Base-by-base conservation (phyloP, 768 basidiomycete genomes). In the Lactarius tabidus region DNA sequence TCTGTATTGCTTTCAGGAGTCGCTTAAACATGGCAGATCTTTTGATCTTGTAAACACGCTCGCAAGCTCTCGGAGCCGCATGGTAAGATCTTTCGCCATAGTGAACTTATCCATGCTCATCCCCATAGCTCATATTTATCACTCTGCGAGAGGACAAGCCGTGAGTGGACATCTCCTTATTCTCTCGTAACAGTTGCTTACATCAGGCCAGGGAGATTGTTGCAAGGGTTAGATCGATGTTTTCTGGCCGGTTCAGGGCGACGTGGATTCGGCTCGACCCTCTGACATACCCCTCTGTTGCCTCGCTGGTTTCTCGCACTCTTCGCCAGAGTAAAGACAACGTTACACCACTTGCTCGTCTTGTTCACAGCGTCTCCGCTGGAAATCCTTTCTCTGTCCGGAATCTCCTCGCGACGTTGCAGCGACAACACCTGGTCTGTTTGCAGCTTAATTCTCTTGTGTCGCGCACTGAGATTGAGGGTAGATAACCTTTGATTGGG, bases 341-440 rank as follows among this genome's bases (percentile, higher is more conserved):
- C 23, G 83, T 82, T 58, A 74, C 76, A 3, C 75, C 80, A 6
- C 72, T 91, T 53, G 82, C 86, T 6, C 78, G 79, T 20, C 81
- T 88, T 57, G 77, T 90, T 18, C 83, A 80, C 68, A 77, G 78
- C 1, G 77, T 82, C 14, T 88, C 88, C 1, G 81, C 81, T 20
- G 89, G 89, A 8, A 91, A 90, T 72, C 84, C 87, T 0, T 90
- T 91, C 70, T 84, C 85, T 7, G 85, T 85, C 3, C 76, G 88
- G 60, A 89, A 82, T 69, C 79, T 90, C 58, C 74, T 91, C 35
- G 80, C 78, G 38, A 87, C 84, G 1, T 75, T 90, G 3, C 85
- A 89, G 59, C 78, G 88, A 20, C 86, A 88, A 70, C 79, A 81
- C 64, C 79, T 84, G 71, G 87, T 88, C 70, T 56, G 84, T 75